Evolutionary conservation across 78 protist species (phyloP), one percentile per base, ranked within the genome.

Genomic region (Planoprotostelium fungivorum): DNA sequence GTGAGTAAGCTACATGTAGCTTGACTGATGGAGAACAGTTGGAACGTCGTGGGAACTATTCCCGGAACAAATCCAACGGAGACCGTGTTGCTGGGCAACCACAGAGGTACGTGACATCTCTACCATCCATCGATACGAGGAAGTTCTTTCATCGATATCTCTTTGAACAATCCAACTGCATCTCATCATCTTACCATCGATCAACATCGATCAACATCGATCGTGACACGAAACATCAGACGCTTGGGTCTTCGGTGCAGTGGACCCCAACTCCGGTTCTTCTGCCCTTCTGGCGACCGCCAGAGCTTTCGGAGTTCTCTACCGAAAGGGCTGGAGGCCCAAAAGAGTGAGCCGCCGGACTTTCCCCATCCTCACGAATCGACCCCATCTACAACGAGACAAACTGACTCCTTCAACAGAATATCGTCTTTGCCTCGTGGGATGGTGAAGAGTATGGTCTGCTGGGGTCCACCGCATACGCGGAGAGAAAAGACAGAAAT

Each of bases 201-300:
- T 37, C 16, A 5, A 16, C 5, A 85, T 85, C 16, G 37, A 85
- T 85, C 87, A 16, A 35, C 37, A 35, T 85, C n/a, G 29, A 29
- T 73, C 29, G 35, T 73, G 84, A 73, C 29, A 73, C 29, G 86
- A 88, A 36, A 25, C 29, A 73, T 38, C 88, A 29, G 95, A 93
- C 37, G 93, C 95, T 0, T 93, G 95, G 93, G 92, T 93, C 34
- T 93, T 38, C 25, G 95, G 95, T 10, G 92, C 91, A 34, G 92
- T 31, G 16, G 95, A 93, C 85, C 95, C 95, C 38, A 86, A 88
- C 89, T 86, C 90, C 0, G 94, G 94, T 10, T 84, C 94, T 34
- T 34, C 88, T 28, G 85, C 89, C 31, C 0, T 89, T 28, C 84
- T 91, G 28, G 94, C 88, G 35, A 16, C 83, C n/a, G 89, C 89